Conservation (phyloP, 75 land plant genomes). For the Isoetes taiwanensis region DNA sequence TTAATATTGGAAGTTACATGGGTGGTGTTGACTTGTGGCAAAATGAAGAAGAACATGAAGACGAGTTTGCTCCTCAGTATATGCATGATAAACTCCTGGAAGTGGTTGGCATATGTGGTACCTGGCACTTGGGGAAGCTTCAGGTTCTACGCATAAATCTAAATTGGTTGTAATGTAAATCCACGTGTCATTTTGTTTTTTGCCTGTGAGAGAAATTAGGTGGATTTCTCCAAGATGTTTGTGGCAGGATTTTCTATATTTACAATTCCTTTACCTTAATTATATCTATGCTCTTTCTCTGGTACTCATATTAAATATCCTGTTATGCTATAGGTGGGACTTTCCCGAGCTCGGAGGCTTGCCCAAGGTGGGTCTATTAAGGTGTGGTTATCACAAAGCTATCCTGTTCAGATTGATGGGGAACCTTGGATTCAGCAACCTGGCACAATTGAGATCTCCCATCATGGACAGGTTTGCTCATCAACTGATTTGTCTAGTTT, state of each 20-base stretch:
- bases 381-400: conserved; percentile 35
- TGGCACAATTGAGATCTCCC: conserved; percentile 40
- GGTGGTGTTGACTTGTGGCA: conserved; percentile 91
- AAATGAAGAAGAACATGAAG: conserved; percentile 71
- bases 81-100: conserved; percentile 81
- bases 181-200: background rate
- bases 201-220: background rate
- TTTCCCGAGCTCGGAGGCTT: conserved; percentile 72
- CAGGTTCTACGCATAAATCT: conserved; percentile 34
- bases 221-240: background rate
- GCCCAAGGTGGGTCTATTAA: conserved; percentile 69
- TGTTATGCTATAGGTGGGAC: conserved; percentile 51
- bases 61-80: conserved; percentile 51
- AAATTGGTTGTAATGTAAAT: background rate
- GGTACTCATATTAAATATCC: too few species aligned
- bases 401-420: conserved; percentile 85
- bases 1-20: conserved; percentile 85
- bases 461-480: conserved; percentile 66
- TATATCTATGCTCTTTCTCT: background rate
- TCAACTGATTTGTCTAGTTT: too few species aligned
- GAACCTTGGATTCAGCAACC: conserved; percentile 84
- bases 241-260: background rate
- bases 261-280: background rate
- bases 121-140: conserved; percentile 82
- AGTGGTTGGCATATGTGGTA: conserved; percentile 63